Base-by-base conservation (phyloP, 306 rosid genomes). In the Oemleria cerasiformis region DNA sequence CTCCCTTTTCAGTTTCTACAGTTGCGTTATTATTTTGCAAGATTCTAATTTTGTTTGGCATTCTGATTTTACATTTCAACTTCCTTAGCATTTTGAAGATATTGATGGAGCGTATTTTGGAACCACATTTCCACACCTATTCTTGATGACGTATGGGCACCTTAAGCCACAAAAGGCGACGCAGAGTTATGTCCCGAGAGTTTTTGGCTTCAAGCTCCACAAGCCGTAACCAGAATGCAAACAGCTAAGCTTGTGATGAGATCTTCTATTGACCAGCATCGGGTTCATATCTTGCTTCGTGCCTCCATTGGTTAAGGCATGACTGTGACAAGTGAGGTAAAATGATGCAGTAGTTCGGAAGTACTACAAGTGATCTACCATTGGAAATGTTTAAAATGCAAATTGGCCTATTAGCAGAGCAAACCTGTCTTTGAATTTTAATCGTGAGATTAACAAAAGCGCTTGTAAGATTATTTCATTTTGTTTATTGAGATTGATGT, bases 71-170 rank as follows among this genome's bases (percentile, higher is more conserved):
- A 14, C 72, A 61, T 25, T 51, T 15, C 59, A 73, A 49, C 73
- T 75, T 72, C 86, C 84, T 88, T 75, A 60, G 87, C 83, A 42
- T 65, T 34, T 34, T 72, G 55, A 78, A 91, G 97, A 88, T 68
- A 91, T 85, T 54, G 97, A 91, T 75, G 97, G 97, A 82, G 97
- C 95, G 1, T 91, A 91, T 85, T 91, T 91, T 21, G 97, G 97
- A 75, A 82, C 92, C 39, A 91, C 97, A 42, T 91, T 86, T 63
- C 95, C 97, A 0, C 94, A 88, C 84, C 80, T 91, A 49, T 88
- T 88, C 79, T 79, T 88, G 84, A 88, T 91, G 97, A 78, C 95
- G 12, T 88, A 88, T 16, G 97, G 92, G 70, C 84, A 88, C 79
- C 81, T 88, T 70, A 91, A 83, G 87, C 92, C 97, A 17, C 96